Conservation (phyloP, 306 rosid species). For the Parietaria judaica region DNA sequence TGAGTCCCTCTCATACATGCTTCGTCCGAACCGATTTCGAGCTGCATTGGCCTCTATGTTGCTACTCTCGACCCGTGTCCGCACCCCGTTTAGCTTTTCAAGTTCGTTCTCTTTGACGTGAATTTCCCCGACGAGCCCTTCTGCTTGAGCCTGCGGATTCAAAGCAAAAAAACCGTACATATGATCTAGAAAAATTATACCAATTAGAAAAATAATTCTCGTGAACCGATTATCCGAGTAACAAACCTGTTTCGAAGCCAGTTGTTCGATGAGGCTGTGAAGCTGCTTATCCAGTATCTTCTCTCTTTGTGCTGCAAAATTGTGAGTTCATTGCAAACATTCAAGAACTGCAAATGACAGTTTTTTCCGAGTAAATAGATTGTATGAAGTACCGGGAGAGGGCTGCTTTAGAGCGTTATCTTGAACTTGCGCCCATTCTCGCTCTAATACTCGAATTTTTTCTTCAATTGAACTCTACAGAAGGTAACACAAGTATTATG, state of each 20-base stretch:
- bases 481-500: constrained; percentile 1
- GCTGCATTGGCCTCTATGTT: constrained; percentile 42
- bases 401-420: constrained; percentile 63
- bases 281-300: constrained; percentile 82
- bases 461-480: constrained; percentile 62
- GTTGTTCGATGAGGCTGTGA: constrained; percentile 83
- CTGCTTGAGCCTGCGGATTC: constrained; percentile 72
- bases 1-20: constrained; percentile 41
- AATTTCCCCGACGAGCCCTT: constrained; percentile 62
- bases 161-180: constrained; percentile 11
- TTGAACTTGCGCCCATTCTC: constrained; percentile 61
- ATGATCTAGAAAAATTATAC: too few relatives aligned
- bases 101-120: constrained; percentile 76
- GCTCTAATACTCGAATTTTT: constrained; percentile 44
- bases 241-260: constrained; percentile 68
- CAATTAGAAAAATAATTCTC: background rate
- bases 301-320: constrained; percentile 75
- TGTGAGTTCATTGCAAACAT: background rate
- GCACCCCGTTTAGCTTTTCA: constrained; percentile 58
- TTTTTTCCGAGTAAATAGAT: background rate
- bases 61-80: constrained; percentile 42
- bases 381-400: constrained; percentile 50
- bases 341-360: background rate
- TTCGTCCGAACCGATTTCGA: constrained; percentile 56
- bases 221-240: background rate